These are phyloP conservation scores for Nakazawaea ishiwadae DNA, from an alignment of 805 yeast species.

Conservation along the genomic window DNA sequence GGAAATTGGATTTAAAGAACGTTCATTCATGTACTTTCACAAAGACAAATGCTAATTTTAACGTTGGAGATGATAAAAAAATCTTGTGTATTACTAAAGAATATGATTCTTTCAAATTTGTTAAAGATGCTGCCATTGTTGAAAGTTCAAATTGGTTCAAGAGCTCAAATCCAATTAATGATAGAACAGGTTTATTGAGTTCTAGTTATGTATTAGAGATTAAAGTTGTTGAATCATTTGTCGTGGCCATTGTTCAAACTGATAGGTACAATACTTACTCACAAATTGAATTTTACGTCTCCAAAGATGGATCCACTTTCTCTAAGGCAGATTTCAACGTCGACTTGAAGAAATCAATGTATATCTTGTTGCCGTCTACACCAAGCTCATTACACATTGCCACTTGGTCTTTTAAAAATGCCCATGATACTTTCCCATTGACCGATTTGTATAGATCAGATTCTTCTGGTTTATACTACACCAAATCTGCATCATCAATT, in stretches of 20 bases:
- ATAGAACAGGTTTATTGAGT: constrained; percentile 10
- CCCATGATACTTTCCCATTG: constrained; percentile 13
- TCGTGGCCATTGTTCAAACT: constrained; percentile 33
- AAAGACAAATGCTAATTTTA: constrained; percentile 20
- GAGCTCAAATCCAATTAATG: not conserved
- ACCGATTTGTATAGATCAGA: constrained; percentile 47
- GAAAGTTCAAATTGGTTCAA: constrained; percentile 10
- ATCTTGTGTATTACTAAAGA: constrained; percentile 30
- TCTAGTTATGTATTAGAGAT: constrained; percentile 30
- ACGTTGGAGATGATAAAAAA: constrained; percentile 18
- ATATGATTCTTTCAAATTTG: constrained; percentile 36
- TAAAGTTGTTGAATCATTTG: constrained; percentile 34
- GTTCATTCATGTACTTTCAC: constrained; percentile 28
- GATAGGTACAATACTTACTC: constrained; percentile 39
- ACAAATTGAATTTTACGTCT: constrained; percentile 35
- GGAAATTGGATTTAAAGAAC: constrained; percentile 19
- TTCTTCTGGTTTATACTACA: constrained; percentile 52
- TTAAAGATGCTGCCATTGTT: constrained; percentile 25
- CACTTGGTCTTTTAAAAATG: constrained; percentile 23
- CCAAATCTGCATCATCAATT: constrained; percentile 36
- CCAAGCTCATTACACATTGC: constrained; percentile 36
- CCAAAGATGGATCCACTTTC: constrained; percentile 42
- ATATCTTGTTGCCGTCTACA: constrained; percentile 35
- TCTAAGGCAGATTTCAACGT: constrained; percentile 34
- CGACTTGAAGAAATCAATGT: constrained; percentile 31